Conservation (phyloP, 2,329 filamentous ascomycete genomes). For the Albophoma yamanashiensis region DNA sequence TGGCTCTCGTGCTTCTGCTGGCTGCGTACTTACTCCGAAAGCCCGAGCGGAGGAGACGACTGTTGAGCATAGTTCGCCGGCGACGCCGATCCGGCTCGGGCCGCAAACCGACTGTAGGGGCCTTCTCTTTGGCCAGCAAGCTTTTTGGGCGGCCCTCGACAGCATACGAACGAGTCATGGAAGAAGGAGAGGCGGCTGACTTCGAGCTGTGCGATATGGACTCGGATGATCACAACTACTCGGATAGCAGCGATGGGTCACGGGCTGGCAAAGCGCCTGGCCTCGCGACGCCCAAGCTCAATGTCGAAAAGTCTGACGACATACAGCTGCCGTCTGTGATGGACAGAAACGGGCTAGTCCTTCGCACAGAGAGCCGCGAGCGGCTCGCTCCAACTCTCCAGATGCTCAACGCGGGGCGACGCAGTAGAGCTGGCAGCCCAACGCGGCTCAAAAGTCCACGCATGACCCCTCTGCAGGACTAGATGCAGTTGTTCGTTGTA, state of each 20-base stretch:
- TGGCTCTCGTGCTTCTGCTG: slow-evolving; percentile 61
- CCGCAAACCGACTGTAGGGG: slow-evolving; percentile 35
- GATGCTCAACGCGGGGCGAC: slow-evolving; percentile 43
- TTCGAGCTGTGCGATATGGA: slow-evolving; percentile 68
- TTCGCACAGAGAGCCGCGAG: slow-evolving; percentile 80
- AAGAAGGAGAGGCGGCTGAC: slow-evolving; percentile 63
- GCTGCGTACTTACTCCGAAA: slow-evolving; percentile 67
- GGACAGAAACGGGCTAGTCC: slow-evolving; percentile 62
- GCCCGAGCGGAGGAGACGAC: slow-evolving; percentile 53
- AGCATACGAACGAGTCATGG: slow-evolving; percentile 74
- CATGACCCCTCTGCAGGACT: slow-evolving; percentile 37
- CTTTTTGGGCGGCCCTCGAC: slow-evolving; percentile 49
- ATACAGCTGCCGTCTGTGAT: slow-evolving; percentile 32
- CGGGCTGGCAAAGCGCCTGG: slow-evolving; percentile 52
- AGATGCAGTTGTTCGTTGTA: slow-evolving; percentile 2
- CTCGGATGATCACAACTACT: slow-evolving; percentile 53
- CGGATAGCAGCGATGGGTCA: slow-evolving; percentile 48
- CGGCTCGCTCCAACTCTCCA: slow-evolving; percentile 50
- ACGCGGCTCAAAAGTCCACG: slow-evolving; percentile 49
- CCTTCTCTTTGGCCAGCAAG: slow-evolving; percentile 47
- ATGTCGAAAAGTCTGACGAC: slow-evolving; percentile 40
- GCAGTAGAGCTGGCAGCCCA: slow-evolving; percentile 46
- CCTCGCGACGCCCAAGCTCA: slow-evolving; percentile 54
- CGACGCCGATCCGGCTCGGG: slow-evolving; percentile 13
- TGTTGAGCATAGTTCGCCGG: slow-evolving; percentile 17